phyloP scores from a whole-genome alignment of 768 basidiomycete species.

The Chalciporus chontae region DNA sequence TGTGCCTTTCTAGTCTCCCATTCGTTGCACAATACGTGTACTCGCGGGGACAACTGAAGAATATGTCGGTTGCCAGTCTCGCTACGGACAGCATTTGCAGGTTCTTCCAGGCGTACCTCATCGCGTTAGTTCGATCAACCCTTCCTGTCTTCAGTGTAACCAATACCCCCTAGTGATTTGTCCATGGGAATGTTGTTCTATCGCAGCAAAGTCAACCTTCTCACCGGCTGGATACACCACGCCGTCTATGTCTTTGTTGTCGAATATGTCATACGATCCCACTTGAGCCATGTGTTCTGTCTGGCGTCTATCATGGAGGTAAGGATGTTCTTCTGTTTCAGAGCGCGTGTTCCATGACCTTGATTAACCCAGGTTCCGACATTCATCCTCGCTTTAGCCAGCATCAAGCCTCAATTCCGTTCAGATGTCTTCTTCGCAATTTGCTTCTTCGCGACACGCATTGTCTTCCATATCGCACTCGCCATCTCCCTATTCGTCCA shows the following conservation, averaged over 20 bases:
- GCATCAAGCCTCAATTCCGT: slow-evolving; percentile 41
- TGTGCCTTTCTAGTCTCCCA: slow-evolving; percentile 42
- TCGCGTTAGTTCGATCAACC: slow-evolving; percentile 24
- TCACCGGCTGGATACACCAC: slow-evolving; percentile 58
- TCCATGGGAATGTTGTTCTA: slow-evolving; percentile 45
- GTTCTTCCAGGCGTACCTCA: slow-evolving; percentile 48
- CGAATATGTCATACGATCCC: slow-evolving; percentile 33
- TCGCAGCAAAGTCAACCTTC: slow-evolving; percentile 41
- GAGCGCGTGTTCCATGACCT: neutral
- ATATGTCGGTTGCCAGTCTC: slow-evolving; percentile 18
- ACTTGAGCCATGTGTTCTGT: slow-evolving; percentile 42
- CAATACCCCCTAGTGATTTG: slow-evolving; percentile 37
- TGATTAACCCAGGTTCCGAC: slow-evolving; percentile 43
- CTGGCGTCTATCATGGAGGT: slow-evolving; percentile 49
- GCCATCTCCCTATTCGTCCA: slow-evolving; percentile 30
- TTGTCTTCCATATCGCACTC: slow-evolving; percentile 42
- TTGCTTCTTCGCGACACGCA: slow-evolving; percentile 50
- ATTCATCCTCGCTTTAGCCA: slow-evolving; percentile 46
- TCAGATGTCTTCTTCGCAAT: slow-evolving; percentile 49
- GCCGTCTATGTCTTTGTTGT: slow-evolving; percentile 40
- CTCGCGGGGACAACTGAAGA: slow-evolving; percentile 26
- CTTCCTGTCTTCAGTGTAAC: slow-evolving; percentile 10
- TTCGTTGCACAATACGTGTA: slow-evolving; percentile 31
- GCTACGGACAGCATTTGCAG: slow-evolving; percentile 27
- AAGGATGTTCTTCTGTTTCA: neutral